Conservation (phyloP, 345 rosid species). For the Euclidium syriacum region DNA sequence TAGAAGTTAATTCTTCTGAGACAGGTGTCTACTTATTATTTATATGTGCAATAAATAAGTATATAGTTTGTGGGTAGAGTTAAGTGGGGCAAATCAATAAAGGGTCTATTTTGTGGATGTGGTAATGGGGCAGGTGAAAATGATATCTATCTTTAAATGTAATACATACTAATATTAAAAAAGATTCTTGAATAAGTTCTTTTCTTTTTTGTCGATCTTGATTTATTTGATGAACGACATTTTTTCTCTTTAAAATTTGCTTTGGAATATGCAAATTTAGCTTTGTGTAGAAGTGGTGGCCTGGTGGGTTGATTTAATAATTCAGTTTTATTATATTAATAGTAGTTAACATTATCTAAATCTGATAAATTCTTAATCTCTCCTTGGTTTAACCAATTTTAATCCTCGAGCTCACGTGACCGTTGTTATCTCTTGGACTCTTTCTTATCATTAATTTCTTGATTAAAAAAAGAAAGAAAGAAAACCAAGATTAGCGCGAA, state of each 20-base stretch:
- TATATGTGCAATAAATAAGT: neutral
- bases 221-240: slow-evolving; percentile 10
- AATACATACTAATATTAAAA: too few relatives aligned
- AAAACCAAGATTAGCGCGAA: neutral
- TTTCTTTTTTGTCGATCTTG: slow-evolving; percentile 12
- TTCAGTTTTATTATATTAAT: neutral
- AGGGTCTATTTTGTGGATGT: slow-evolving; percentile 6
- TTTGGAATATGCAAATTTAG: slow-evolving; percentile 25
- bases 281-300: slow-evolving; percentile 17
- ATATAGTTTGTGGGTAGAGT: neutral
- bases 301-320: slow-evolving; percentile 20
- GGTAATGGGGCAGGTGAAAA: slow-evolving; percentile 14
- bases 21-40: neutral
- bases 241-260: neutral
- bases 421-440: neutral
- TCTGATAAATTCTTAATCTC: neutral
- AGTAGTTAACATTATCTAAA: slow-evolving; percentile 10
- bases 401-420: slow-evolving; percentile 27
- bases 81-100: slow-evolving; percentile 17
- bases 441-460: neutral
- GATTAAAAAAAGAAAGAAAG: neutral
- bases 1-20: neutral
- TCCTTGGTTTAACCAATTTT: slow-evolving; percentile 14
- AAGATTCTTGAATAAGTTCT: neutral
- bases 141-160: slow-evolving; percentile 5